Evolutionary conservation across 768 basidiomycete species (phyloP).

Genomic region (Phylloporus arenicola): DNA sequence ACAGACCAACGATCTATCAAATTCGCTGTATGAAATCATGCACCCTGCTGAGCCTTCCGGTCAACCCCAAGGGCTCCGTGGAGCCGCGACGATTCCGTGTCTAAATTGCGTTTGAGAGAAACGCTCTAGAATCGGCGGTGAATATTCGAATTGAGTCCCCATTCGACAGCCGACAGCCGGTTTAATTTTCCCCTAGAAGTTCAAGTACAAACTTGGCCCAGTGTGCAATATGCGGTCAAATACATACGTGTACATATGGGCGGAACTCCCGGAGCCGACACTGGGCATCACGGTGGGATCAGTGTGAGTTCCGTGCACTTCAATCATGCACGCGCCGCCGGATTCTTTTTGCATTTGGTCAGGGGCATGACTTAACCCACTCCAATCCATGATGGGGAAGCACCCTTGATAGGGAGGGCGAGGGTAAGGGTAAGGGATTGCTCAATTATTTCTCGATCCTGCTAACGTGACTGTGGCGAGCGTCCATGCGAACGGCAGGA

Average conservation of each 20-base stretch:
- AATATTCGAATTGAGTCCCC: neutral
- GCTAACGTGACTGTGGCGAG: constrained; percentile 17
- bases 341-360: neutral
- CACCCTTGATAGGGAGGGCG: constrained; percentile 2
- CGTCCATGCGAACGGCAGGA: neutral
- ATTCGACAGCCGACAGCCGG: neutral
- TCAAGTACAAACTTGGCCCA: neutral
- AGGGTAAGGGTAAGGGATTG: neutral
- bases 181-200: neutral
- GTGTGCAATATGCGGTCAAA: neutral
- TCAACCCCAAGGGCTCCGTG: constrained; percentile 26
- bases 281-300: neutral
- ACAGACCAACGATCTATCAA: constrained; percentile 4
- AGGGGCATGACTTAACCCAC: constrained; percentile 1
- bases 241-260: neutral
- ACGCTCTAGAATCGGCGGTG: neutral
- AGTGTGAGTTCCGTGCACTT: neutral
- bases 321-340: neutral
- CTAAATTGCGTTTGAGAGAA: neutral
- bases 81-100: constrained; percentile 4
- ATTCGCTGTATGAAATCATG: constrained; percentile 1
- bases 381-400: neutral
- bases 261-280: neutral
- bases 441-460: neutral
- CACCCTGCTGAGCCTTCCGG: neutral